Evolutionary conservation across 352 stramenopile species (phyloP), one percentile per base, ranked within the genome.

Genomic region (Globisporangium rhizosaccharum): DNA sequence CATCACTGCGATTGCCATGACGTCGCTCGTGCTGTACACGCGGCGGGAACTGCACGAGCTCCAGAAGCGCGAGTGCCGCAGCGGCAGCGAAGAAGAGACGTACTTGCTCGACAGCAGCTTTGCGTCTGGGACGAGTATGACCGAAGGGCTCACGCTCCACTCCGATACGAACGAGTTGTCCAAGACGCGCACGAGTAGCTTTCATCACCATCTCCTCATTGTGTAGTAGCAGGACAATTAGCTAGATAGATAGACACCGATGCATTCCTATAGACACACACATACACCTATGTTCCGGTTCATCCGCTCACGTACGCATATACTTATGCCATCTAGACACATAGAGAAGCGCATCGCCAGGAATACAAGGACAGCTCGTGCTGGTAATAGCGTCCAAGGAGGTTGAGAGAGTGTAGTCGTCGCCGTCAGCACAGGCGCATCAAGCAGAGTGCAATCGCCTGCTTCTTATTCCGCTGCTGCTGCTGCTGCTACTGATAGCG

Each of bases 21-120:
- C 66, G 5, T 61, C 76, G 36, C 68, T 91, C 18, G 67, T 88
- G 10, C 57, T 89, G 23, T 91, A 91, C 66, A 91, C 78, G 2
- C 81, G 75, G 51, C 70, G 73, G 5, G 68, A 91, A 58, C 54
- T 91, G 33, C 66, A 66, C 9, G 68, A 82, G 51, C 68, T 91
- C 9, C 79, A 87, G 64, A 85, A 82, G 53, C 67, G 72, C 47
- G 75, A 89, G 60, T 71, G 66, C 57, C 59, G 68, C 12, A 85
- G 75, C 49, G 78, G 75, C 48, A 78, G 70, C 46, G 79, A 88
- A 42, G 76, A 85, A 49, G 62, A 71, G 37, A 25, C 20, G 63
- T 63, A 23, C 42, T n/a, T 62, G 41, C 52, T 73, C 14, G 52
- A 56, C 26, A 28, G n/a, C n/a, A 28, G 14, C 11, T 45, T 28